A percentile compares a stretch with the other conserved stretches of the same genome.
Conservation (phyloP, 202 grass and related monocot species). For the Panicum hallii region DNA sequence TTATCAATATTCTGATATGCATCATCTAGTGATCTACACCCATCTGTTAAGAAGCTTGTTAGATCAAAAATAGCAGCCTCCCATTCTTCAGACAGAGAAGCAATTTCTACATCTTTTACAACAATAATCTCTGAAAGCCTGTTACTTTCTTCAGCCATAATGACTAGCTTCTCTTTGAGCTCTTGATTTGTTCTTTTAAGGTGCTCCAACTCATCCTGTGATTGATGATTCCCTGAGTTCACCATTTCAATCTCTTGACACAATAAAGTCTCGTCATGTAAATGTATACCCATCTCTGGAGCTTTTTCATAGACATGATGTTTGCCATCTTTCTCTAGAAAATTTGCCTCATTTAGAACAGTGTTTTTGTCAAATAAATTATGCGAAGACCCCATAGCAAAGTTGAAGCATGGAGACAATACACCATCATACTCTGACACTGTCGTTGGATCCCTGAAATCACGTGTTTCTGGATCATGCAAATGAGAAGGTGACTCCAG, state of each 20-base stretch:
- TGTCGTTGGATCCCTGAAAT: slow-evolving; percentile 24
- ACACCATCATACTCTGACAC: slow-evolving; percentile 17
- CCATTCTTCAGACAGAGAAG: slow-evolving; percentile 74
- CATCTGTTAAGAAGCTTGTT: slow-evolving; percentile 75
- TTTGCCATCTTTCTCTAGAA: slow-evolving; percentile 29
- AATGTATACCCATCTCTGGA: slow-evolving; percentile 23
- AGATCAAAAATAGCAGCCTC: slow-evolving; percentile 84
- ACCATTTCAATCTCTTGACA: slow-evolving; percentile 34
- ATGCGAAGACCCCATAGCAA: slow-evolving; percentile 31
- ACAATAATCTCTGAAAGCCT: slow-evolving; percentile 65
- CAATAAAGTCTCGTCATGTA: slow-evolving; percentile 7
- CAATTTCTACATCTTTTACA: slow-evolving; percentile 66
- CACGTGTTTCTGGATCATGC: slow-evolving; percentile 36
- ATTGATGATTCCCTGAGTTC: slow-evolving; percentile 32
- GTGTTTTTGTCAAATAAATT: slow-evolving; percentile 38
- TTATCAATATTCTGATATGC: slow-evolving; percentile 80
- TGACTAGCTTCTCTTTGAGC: slow-evolving; percentile 55
- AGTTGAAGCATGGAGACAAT: slow-evolving; percentile 38
- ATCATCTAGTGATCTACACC: slow-evolving; percentile 76
- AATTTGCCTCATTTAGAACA: slow-evolving; percentile 25
- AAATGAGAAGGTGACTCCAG: slow-evolving; percentile 42
- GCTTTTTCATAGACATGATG: slow-evolving; percentile 33
- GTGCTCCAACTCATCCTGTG: slow-evolving; percentile 41
- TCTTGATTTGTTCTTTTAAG: slow-evolving; percentile 58
- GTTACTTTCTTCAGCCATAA: slow-evolving; percentile 68